Percentiles rank a stretch among this genome's conserved stretches.
Evolutionary conservation across 2,329 filamentous ascomycete species (phyloP).

Genomic region (Penicillium sp.): DNA sequence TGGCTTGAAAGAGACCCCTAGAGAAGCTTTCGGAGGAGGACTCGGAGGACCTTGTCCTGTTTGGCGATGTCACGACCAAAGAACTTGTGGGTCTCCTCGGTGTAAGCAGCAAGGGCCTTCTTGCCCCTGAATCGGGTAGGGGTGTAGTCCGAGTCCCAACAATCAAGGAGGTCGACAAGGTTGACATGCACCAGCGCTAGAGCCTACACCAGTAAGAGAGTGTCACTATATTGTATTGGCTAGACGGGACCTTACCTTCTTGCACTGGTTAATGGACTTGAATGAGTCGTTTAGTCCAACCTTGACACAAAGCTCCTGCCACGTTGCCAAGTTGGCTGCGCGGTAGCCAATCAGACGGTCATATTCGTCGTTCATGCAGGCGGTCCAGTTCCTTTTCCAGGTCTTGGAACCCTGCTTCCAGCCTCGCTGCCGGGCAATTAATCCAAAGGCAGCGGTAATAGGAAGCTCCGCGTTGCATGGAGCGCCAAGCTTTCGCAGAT

Average conservation of each 20-base stretch:
- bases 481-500: neutral
- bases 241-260: constrained; percentile 15
- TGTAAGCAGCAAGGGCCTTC: neutral
- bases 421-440: constrained; percentile 10
- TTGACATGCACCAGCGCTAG: constrained; percentile 23
- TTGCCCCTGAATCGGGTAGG: neutral
- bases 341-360: constrained; percentile 12
- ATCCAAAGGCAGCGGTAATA: constrained; percentile 17
- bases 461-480: constrained; percentile 1
- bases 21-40: neutral
- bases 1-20: too few relatives aligned
- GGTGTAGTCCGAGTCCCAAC: constrained; percentile 4
- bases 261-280: constrained; percentile 23
- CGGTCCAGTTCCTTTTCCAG: constrained; percentile 19
- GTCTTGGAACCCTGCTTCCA: constrained; percentile 19
- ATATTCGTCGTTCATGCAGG: constrained; percentile 18
- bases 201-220: constrained; percentile 12
- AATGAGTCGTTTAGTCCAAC: constrained; percentile 13
- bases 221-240: neutral
- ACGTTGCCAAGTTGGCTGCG: constrained; percentile 12
- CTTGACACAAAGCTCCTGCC: constrained; percentile 22
- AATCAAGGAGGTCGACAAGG: constrained; percentile 26
- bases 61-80: neutral
- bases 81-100: neutral
- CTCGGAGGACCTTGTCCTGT: neutral